phyloP scores from a whole-genome alignment of 1,139 yeast genomes.

The Kurtzmaniella quercitrusa region DNA sequence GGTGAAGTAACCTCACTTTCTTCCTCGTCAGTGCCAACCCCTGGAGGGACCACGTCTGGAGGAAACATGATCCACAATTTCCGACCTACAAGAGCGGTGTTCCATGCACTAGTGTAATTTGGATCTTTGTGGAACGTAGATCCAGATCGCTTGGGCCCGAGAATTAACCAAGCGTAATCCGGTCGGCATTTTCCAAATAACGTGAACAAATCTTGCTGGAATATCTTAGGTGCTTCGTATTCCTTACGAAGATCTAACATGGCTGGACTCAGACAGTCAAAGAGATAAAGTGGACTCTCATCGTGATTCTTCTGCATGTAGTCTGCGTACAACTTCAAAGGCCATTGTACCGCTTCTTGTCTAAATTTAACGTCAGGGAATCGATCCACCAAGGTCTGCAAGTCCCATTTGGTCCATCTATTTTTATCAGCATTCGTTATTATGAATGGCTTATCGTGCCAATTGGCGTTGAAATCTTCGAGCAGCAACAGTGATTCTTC shows the following conservation, averaged over 20 bases:
- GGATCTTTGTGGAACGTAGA: slow-evolving; percentile 94
- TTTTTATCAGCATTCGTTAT: slow-evolving; percentile 32
- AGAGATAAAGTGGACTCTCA: slow-evolving; percentile 79
- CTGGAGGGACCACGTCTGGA: slow-evolving; percentile 74
- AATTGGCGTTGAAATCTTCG: slow-evolving; percentile 42
- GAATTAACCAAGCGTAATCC: slow-evolving; percentile 85
- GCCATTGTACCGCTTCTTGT: slow-evolving; percentile 86
- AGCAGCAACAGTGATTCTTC: slow-evolving; percentile 36
- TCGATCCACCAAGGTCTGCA: slow-evolving; percentile 42
- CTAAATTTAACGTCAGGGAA: slow-evolving; percentile 65
- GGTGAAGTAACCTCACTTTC: slow-evolving; percentile 94
- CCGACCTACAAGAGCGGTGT: slow-evolving; percentile 66
- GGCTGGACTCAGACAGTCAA: slow-evolving; percentile 72
- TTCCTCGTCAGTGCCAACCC: slow-evolving; percentile 70
- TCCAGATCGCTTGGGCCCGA: slow-evolving; percentile 79
- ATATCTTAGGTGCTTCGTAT: slow-evolving; percentile 52
- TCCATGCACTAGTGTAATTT: slow-evolving; percentile 89
- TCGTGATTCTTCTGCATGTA: slow-evolving; percentile 64
- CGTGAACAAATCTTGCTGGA: slow-evolving; percentile 48
- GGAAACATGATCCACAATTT: slow-evolving; percentile 91
- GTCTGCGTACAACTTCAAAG: slow-evolving; percentile 53
- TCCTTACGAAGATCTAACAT: slow-evolving; percentile 54
- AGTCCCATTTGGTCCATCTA: slow-evolving; percentile 71
- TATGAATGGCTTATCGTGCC: slow-evolving; percentile 65
- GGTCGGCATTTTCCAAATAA: slow-evolving; percentile 59